Conservation (phyloP, 345 rosid species). For the Populus simonii region DNA sequence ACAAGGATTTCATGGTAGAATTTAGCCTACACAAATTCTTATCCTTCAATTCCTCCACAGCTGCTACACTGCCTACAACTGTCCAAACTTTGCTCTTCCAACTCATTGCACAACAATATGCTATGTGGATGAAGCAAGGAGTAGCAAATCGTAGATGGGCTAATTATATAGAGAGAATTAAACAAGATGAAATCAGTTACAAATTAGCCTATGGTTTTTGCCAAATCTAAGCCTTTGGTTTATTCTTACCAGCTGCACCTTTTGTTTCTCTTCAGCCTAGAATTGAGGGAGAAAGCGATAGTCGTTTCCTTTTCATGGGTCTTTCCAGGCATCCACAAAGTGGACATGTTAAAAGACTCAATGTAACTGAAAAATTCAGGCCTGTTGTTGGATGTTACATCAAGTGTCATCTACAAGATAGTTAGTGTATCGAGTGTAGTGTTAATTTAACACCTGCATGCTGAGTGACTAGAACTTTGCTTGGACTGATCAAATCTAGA, state of each 20-base stretch:
- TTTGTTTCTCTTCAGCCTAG: background rate
- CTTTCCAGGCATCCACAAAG: background rate
- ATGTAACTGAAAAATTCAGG: background rate
- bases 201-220: background rate
- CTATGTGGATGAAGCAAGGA: background rate
- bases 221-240: background rate
- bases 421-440: too few species aligned
- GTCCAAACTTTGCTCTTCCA: slow-evolving; percentile 45
- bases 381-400: too few species aligned
- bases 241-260: slow-evolving; percentile 4
- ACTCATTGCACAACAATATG: slow-evolving; percentile 6
- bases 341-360: background rate
- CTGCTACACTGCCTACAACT: slow-evolving; percentile 48
- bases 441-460: too few species aligned
- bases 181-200: background rate
- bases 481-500: too few species aligned
- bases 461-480: too few species aligned
- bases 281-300: background rate
- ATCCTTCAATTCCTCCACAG: slow-evolving; percentile 58
- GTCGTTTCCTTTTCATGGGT: background rate
- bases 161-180: too few species aligned
- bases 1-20: slow-evolving; percentile 32
- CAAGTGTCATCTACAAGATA: too few species aligned
- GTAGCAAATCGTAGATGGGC: background rate
- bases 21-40: slow-evolving; percentile 58